A percentile compares a stretch with the other conserved stretches of the same genome.
phyloP scores from a whole-genome alignment of 148 eudicot genomes.

The Amaranthus hypochondriacus region DNA sequence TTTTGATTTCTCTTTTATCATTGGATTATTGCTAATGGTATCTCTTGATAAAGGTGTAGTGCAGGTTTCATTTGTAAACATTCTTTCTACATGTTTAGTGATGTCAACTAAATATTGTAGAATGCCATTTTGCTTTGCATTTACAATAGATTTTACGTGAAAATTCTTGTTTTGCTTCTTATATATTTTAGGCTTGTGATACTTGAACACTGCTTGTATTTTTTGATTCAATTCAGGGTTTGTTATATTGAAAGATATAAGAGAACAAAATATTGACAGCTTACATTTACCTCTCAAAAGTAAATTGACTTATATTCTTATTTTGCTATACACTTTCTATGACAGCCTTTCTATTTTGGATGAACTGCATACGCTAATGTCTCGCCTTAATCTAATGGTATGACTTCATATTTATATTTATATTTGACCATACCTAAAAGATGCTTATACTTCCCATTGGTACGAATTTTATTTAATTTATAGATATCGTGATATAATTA shows the following conservation, averaged over 20 bases:
- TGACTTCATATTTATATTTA: constrained; percentile 12
- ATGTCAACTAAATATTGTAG: too few relatives aligned
- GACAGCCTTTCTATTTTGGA: constrained; percentile 55
- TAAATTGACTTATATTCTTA: background rate
- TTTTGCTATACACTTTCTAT: constrained; percentile 16
- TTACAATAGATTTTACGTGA: background rate
- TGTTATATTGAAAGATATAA: background rate
- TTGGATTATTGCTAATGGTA: background rate
- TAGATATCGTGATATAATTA: background rate
- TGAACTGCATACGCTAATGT: constrained; percentile 66
- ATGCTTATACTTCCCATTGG: background rate
- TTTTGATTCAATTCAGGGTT: background rate
- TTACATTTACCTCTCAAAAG: background rate
- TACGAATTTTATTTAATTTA: background rate
- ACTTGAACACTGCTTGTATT: background rate
- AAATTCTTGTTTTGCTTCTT: background rate
- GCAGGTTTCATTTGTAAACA: too few relatives aligned
- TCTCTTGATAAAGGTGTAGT: background rate
- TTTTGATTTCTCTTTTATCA: background rate
- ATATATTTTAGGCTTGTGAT: background rate
- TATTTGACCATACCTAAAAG: background rate
- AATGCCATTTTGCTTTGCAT: background rate
- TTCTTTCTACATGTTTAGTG: too few relatives aligned
- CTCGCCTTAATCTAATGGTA: constrained; percentile 56
- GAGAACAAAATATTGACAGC: background rate